Evolutionary conservation across 2,329 filamentous ascomycete genomes (phyloP), one percentile per base, ranked within the genome.

Genomic region (Penicillium fuscoglaucum): DNA sequence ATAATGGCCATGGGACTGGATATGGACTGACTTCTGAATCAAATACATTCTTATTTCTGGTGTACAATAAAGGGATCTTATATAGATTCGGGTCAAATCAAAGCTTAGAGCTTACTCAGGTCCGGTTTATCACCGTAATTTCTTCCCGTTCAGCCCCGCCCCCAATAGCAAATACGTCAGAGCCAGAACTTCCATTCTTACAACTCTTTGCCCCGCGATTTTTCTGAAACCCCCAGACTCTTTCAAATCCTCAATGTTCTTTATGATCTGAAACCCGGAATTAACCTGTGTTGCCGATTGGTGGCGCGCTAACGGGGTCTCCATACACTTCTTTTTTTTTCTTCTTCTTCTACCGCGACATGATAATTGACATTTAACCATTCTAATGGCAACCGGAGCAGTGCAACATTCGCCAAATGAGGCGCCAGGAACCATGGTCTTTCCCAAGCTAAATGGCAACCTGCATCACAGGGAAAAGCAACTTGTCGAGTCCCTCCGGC

Each of bases 301-400:
- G 66, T 68, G 64, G 61, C 58, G 64, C 64, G 64, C 64, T 62
- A 64, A 61, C 57, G 58, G 60, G 58, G 55, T 66, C 58, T 48
- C 51, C 62, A 61, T 61, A 57, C 52, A 31, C 49, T 47, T 61
- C 61, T 61, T 58, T 62, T 62, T 55, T 33, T 31, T 31, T 31
- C 19, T n/a, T 50, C 39, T 26, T 8, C 50, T 48, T 54, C 55
- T 48, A 58, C 60, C 63, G 41, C 57, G 48, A 72, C 60, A 75
- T 74, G 72, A 67, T 66, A 66, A 64, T 59, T 66, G 60, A 68
- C 33, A 35, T 35, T 17, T 35, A 35, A 35, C 61, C 65, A 65
- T 70, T 68, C 64, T 63, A 68, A 77, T 77, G 75, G 73, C 75
- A 68, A 74, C 74, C 58, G 73, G 70, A 72, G 72, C 68, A 63